A percentile compares a stretch with the other conserved stretches of the same genome.
Evolutionary conservation across 2,329 filamentous ascomycete genomes (phyloP).

Genomic region (Sarocladiaceae sp.): DNA sequence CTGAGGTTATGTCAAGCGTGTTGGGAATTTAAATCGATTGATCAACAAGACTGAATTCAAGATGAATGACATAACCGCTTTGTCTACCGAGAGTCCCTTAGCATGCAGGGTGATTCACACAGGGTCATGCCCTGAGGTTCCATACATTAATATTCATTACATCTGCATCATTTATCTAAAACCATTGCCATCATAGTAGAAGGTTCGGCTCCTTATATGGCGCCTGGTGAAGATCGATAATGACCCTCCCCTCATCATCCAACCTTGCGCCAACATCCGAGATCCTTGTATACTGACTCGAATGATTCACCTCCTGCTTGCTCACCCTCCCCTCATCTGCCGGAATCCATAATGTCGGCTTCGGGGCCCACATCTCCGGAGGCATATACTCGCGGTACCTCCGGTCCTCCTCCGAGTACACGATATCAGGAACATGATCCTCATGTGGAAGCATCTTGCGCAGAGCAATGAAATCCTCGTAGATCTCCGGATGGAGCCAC

Average conservation of each 20-base stretch:
- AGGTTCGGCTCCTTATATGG: slow-evolving; percentile 28
- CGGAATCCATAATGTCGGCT: slow-evolving; percentile 79
- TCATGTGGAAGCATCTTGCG: slow-evolving; percentile 55
- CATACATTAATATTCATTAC: no score
- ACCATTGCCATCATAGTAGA: slow-evolving; percentile 28
- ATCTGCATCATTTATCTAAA: not conserved
- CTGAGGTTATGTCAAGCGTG: no score
- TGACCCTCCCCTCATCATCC: slow-evolving; percentile 26
- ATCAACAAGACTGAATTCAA: not conserved
- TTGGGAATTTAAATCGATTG: not conserved
- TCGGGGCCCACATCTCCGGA: slow-evolving; percentile 49
- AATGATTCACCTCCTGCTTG: slow-evolving; percentile 69
- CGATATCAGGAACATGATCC: slow-evolving; percentile 33
- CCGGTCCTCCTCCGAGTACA: slow-evolving; percentile 46
- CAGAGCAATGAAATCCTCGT: slow-evolving; percentile 69
- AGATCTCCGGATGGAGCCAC: slow-evolving; percentile 73
- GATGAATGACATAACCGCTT: no score
- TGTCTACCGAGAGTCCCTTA: no score
- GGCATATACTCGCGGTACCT: slow-evolving; percentile 58
- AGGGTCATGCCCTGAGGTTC: no score
- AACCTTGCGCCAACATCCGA: slow-evolving; percentile 50
- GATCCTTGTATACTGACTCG: slow-evolving; percentile 65
- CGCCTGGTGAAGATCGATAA: slow-evolving; percentile 31
- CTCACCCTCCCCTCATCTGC: slow-evolving; percentile 68
- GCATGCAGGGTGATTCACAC: no score